Evolutionary conservation across 169 alveolate species (phyloP).

Genomic region (Eimeria sp.): DNA sequence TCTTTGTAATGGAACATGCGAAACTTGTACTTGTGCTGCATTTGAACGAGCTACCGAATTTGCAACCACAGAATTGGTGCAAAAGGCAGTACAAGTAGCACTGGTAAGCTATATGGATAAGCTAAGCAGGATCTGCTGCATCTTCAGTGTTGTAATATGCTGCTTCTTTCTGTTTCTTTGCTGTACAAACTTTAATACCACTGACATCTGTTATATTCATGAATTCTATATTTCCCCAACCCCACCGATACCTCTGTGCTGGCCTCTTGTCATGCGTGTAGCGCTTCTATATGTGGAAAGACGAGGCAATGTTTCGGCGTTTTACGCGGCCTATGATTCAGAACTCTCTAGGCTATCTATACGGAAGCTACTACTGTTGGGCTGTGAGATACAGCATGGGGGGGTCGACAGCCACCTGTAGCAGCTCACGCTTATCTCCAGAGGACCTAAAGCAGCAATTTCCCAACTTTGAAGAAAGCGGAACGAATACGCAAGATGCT

Average conservation of each 20-base stretch:
- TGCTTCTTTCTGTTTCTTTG: not conserved
- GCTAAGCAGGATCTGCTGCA: not conserved
- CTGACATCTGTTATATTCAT: not conserved
- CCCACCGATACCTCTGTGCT: not conserved
- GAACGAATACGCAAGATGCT: not conserved
- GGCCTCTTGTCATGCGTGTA: not conserved
- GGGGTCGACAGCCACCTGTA: not conserved
- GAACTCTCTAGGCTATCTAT: slow-evolving; percentile 24
- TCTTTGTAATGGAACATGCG: not conserved
- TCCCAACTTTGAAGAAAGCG: not conserved
- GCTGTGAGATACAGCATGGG: slow-evolving; percentile 17
- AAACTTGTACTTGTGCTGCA: not conserved
- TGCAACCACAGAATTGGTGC: slow-evolving; percentile 38
- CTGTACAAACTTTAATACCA: not conserved
- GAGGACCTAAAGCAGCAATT: slow-evolving; percentile 10
- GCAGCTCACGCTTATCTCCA: slow-evolving; percentile 18
- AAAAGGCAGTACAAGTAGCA: slow-evolving; percentile 59
- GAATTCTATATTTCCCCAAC: not conserved
- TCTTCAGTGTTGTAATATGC: not conserved
- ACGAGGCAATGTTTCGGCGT: slow-evolving; percentile 11
- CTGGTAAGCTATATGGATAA: not conserved
- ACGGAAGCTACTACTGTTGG: slow-evolving; percentile 68
- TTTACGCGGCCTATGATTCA: slow-evolving; percentile 25
- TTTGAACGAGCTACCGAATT: slow-evolving; percentile 20
- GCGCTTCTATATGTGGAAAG: slow-evolving; percentile 57